Conservation (phyloP, 2,329 filamentous ascomycete species). For the Didymella glomerata region DNA sequence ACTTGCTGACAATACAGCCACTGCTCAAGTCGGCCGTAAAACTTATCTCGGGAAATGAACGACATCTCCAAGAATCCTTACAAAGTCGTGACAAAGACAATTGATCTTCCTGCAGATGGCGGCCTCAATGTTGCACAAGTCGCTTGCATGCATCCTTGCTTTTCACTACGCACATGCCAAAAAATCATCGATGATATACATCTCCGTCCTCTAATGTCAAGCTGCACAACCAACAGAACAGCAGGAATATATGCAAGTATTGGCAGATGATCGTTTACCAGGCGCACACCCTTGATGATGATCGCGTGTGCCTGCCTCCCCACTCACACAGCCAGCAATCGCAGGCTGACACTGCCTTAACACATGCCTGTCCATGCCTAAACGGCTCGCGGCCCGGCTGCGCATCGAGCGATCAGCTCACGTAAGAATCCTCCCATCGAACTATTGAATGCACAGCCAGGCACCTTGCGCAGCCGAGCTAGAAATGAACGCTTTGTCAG, state of each 20-base stretch:
- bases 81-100: neutral
- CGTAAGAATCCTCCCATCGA: conserved; percentile 11
- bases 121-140: neutral
- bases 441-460: conserved; percentile 12
- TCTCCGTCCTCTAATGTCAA: neutral
- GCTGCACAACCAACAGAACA: conserved; percentile 9
- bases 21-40: neutral
- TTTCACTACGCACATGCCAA: neutral
- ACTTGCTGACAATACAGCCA: neutral
- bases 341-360: conserved; percentile 7
- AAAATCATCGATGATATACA: neutral
- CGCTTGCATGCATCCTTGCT: neutral
- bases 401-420: conserved; percentile 20
- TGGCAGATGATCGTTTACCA: conserved; percentile 18
- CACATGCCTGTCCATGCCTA: conserved; percentile 3
- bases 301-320: conserved; percentile 13
- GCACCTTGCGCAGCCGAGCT: neutral
- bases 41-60: neutral
- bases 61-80: neutral
- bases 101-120: neutral
- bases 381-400: conserved; percentile 18
- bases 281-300: conserved; percentile 16
- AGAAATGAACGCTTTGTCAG: conserved; percentile 2
- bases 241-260: conserved; percentile 12
- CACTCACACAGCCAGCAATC: conserved; percentile 5